phyloP scores from a whole-genome alignment of 2,329 filamentous ascomycete genomes.

The Stromatinia cepivora region DNA sequence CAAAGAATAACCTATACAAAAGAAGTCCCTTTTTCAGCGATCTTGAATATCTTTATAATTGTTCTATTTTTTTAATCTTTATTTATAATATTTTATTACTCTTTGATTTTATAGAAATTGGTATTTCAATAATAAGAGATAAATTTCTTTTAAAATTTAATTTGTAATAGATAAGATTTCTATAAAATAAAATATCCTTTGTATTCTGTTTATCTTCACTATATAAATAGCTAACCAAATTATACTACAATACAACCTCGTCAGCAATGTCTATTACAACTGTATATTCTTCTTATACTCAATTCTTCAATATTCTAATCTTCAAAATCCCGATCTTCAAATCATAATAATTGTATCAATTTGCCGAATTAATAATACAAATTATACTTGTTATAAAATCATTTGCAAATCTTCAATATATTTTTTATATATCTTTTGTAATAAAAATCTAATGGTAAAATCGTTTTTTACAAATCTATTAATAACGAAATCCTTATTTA shows the following conservation, averaged over 20 bases:
- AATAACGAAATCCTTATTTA: not conserved
- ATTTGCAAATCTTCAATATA: not conserved
- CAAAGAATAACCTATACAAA: not conserved
- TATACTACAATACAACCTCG: no score
- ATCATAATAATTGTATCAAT: not conserved
- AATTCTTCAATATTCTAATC: not conserved
- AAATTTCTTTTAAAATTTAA: no score
- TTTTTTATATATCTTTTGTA: conserved; percentile 4
- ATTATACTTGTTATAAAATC: not conserved
- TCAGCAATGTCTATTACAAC: no score
- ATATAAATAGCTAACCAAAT: no score
- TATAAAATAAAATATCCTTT: no score
- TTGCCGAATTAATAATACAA: not conserved
- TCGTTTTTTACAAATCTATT: not conserved
- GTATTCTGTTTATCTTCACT: no score
- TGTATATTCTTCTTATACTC: no score
- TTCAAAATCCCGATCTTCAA: not conserved
- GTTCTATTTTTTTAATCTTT: no score
- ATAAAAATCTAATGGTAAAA: not conserved
- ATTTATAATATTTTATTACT: no score
- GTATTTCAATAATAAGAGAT: no score
- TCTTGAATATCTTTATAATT: not conserved
- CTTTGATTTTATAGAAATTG: no score
- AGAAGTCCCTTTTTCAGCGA: not conserved
- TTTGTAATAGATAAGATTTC: no score